A percentile compares a stretch with the other conserved stretches of the same genome.
These are phyloP conservation scores for Scytalidium lignicola DNA, from an alignment of 2,329 filamentous ascomycete species.

Conservation along the genomic window DNA sequence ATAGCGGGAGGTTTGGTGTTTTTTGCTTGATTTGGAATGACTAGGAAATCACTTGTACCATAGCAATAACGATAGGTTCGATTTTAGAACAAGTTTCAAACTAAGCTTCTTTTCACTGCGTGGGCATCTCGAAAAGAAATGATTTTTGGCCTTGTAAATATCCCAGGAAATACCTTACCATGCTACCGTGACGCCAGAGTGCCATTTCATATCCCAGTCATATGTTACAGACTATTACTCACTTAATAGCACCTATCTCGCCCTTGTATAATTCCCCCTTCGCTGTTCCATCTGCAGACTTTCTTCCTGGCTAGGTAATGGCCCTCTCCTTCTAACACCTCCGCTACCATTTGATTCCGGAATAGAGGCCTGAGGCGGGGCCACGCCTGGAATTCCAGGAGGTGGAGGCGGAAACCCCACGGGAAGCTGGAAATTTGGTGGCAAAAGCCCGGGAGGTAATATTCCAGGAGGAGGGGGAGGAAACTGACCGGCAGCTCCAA, in stretches of 20 bases:
- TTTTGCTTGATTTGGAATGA: not conserved
- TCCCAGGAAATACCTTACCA: not conserved
- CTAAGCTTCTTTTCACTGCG: not conserved
- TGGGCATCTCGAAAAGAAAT: too few species aligned
- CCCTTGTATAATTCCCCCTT: constrained; percentile 53
- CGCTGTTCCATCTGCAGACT: constrained; percentile 74
- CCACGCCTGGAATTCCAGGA: constrained; percentile 34
- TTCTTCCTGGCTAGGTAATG: constrained; percentile 78
- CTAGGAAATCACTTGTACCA: not conserved
- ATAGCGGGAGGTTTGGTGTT: not conserved
- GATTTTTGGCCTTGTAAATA: not conserved
- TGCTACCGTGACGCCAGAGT: not conserved
- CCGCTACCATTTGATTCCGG: constrained; percentile 27
- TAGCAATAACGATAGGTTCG: not conserved
- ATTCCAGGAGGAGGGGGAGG: constrained; percentile 35
- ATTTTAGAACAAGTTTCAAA: not conserved
- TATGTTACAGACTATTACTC: not conserved
- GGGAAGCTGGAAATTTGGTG: constrained; percentile 33
- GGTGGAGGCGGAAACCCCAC: constrained; percentile 32
- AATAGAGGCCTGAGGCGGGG: constrained; percentile 31
- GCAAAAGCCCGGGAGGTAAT: constrained; percentile 42
- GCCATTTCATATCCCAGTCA: not conserved
- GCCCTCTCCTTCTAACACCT: constrained; percentile 54
- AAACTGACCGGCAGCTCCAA: constrained; percentile 17
- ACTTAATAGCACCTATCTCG: constrained; percentile 15